Evolutionary conservation across 179 eudicot species (phyloP).

Genomic region (Heliamphora pulchella): DNA sequence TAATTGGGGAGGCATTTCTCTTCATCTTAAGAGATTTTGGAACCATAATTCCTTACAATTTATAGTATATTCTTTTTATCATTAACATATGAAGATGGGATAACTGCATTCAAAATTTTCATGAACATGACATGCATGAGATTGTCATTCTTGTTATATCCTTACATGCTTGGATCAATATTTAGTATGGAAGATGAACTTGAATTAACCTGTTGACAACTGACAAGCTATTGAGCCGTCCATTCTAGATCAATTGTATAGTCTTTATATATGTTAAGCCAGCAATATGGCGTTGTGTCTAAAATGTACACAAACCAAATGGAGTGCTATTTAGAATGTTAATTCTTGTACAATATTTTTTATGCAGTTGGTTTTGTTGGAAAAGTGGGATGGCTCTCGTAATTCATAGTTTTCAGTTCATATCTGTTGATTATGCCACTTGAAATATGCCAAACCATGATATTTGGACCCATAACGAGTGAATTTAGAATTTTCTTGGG

Average conservation of each 20-base stretch:
- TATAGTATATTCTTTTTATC: background rate
- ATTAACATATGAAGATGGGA: background rate
- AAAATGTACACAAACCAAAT: background rate
- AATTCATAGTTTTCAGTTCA: slow-evolving; percentile 3
- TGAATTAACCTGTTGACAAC: background rate
- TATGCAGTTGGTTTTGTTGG: background rate
- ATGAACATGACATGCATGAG: too few species aligned
- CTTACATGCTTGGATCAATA: background rate
- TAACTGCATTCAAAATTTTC: too few species aligned
- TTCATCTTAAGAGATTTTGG: too few species aligned
- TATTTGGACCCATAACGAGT: background rate
- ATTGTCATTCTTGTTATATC: background rate
- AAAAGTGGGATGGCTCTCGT: background rate
- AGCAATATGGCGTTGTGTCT: background rate
- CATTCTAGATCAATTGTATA: too few species aligned
- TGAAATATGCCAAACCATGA: background rate
- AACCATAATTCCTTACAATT: too few species aligned
- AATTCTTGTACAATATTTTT: background rate
- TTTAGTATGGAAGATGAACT: background rate
- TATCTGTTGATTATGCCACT: background rate
- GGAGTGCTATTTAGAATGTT: background rate
- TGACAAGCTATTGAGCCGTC: too few species aligned
- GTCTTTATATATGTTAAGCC: too few species aligned
- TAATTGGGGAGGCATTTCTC: too few species aligned
- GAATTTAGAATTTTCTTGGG: background rate